phyloP scores from a whole-genome alignment of 1,139 yeast genomes.

The Wickerhamiella pararugosa region DNA sequence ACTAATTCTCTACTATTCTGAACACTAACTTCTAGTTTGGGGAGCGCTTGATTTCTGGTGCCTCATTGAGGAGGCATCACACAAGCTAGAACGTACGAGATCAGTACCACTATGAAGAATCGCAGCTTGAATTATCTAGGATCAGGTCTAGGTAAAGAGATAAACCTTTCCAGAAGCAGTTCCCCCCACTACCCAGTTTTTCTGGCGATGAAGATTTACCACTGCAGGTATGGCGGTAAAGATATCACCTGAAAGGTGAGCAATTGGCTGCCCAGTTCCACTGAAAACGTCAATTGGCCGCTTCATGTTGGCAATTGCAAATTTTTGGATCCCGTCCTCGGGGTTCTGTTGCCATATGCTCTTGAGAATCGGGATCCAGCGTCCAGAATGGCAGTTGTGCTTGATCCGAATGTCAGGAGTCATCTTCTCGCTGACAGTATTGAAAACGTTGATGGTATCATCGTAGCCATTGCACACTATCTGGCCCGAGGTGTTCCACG shows the following conservation, averaged over 20 bases:
- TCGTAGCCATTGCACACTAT: conserved; percentile 90
- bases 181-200: conserved; percentile 87
- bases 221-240: conserved; percentile 92
- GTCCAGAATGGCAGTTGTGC: conserved; percentile 90
- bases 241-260: conserved; percentile 45
- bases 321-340: conserved; percentile 58
- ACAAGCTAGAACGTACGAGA: too few relatives aligned
- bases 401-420: conserved; percentile 46
- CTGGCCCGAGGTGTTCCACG: conserved; percentile 64
- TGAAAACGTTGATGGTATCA: conserved; percentile 54
- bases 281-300: conserved; percentile 70
- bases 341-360: conserved; percentile 70
- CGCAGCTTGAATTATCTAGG: too few relatives aligned
- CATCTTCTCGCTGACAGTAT: conserved; percentile 26
- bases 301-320: conserved; percentile 87
- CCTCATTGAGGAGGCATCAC: too few relatives aligned
- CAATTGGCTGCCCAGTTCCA: conserved; percentile 59
- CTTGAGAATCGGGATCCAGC: conserved; percentile 89
- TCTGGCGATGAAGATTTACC: conserved; percentile 60
- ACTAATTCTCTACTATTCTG: too few relatives aligned
- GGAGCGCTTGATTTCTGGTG: too few relatives aligned
- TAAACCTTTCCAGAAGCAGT: conserved; percentile 89
- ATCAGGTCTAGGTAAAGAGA: conserved; percentile 22
- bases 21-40: too few relatives aligned
- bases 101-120: too few relatives aligned